phyloP scores from a whole-genome alignment of 176 grass and related monocot genomes.

The bread wheat (Triticum aestivum) region IWGSC_CS_RefSeq_v2.1 NC_057806.1:46801185-46801684 shows the following conservation, averaged over 20 bases:
- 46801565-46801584: conserved; percentile 64
- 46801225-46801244: not conserved
- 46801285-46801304: not conserved
- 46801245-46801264: not conserved
- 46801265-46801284: not conserved
- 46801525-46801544: conserved; percentile 61
- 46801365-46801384: not conserved
- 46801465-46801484: conserved; percentile 68
- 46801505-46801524: conserved; percentile 75
- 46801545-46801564: conserved; percentile 84
- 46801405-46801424: conserved; percentile 12
- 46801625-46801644: conserved; percentile 15
- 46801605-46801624: conserved; percentile 16
- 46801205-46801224: not conserved
- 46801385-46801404: not conserved
- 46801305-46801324: not conserved
- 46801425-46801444: conserved; percentile 26
- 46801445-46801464: conserved; percentile 30
- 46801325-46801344: conserved; percentile 9
- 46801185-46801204: not conserved
- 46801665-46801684: conserved; percentile 15
- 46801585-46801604: conserved; percentile 50
- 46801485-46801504: conserved; percentile 77
- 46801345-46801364: not conserved
- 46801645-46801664: not conserved